phyloP scores from a whole-genome alignment of 345 rosid genomes.

The Euclidium syriacum region DNA sequence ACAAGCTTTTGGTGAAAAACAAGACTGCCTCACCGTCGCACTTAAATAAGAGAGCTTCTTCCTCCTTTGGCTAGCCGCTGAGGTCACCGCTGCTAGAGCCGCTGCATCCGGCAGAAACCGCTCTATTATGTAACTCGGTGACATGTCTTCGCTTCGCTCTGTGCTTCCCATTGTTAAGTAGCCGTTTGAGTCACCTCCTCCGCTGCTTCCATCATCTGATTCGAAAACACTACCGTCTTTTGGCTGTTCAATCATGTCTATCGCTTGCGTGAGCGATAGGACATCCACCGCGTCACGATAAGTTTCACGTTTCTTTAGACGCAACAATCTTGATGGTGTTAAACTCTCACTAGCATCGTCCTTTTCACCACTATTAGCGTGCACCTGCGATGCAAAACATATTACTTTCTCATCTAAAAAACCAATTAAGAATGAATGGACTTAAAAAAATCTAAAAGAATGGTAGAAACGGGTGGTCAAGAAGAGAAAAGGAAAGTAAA shows the following conservation, averaged over 20 bases:
- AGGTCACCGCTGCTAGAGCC: constrained; percentile 67
- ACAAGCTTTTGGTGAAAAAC: constrained; percentile 46
- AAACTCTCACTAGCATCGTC: constrained; percentile 26
- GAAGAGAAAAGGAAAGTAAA: constrained; percentile 19
- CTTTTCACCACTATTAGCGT: constrained; percentile 38
- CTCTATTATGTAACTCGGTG: constrained; percentile 68
- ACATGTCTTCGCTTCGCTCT: constrained; percentile 27
- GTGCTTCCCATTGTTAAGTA: constrained; percentile 35
- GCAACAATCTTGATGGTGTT: constrained; percentile 29
- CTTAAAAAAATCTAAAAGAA: not conserved
- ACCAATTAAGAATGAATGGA: not conserved
- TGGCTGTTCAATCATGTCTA: constrained; percentile 63
- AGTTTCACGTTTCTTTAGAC: constrained; percentile 2
- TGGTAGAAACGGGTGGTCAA: not conserved
- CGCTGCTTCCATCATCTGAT: constrained; percentile 19
- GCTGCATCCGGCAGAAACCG: constrained; percentile 73
- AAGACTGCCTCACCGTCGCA: constrained; percentile 28
- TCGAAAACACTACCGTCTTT: constrained; percentile 23
- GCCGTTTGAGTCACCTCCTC: constrained; percentile 26
- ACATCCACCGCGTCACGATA: constrained; percentile 42
- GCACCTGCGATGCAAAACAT: constrained; percentile 8
- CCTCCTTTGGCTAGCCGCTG: constrained; percentile 38
- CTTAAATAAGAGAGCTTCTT: constrained; percentile 24
- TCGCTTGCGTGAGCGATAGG: constrained; percentile 71
- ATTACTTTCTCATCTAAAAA: constrained; percentile 20